These are phyloP conservation scores for Leishmania braziliensis DNA, from an alignment of 208 protist species.

Conservation along the genomic window DNA sequence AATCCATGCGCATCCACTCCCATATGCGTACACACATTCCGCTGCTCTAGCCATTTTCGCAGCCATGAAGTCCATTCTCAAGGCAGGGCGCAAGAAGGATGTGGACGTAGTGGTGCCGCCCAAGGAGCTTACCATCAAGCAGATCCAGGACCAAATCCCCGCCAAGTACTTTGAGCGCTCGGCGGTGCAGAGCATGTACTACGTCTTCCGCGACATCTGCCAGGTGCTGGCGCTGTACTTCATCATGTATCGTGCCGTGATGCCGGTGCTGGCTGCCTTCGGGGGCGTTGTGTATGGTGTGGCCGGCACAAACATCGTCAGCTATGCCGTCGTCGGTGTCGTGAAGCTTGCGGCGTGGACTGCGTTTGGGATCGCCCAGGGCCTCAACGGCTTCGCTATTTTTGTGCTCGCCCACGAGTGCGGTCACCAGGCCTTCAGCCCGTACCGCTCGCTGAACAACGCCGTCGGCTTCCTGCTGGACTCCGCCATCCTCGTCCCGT, in stretches of 20 bases:
- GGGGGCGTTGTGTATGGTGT: conserved; percentile 19
- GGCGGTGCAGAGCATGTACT: conserved; percentile 43
- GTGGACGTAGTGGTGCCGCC: conserved; percentile 69
- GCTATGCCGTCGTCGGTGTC: conserved; percentile 14
- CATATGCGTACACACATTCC: not conserved
- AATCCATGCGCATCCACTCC: not conserved
- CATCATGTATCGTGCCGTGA: conserved; percentile 54
- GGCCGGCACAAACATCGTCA: conserved; percentile 6
- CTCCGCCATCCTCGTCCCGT: conserved; percentile 91
- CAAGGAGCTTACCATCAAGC: conserved; percentile 59
- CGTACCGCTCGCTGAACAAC: conserved; percentile 81
- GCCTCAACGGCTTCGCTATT: conserved; percentile 83
- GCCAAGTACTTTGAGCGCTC: conserved; percentile 75
- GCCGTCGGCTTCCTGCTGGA: conserved; percentile 88
- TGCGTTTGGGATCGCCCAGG: conserved; percentile 82
- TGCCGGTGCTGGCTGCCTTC: conserved; percentile 37
- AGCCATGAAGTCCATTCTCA: conserved; percentile 61
- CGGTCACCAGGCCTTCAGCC: conserved; percentile 93
- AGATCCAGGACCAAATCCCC: conserved; percentile 81
- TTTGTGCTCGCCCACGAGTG: conserved; percentile 96
- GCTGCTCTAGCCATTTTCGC: not conserved
- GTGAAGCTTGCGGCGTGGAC: conserved; percentile 56
- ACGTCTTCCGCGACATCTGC: conserved; percentile 60
- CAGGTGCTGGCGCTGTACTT: conserved; percentile 58
- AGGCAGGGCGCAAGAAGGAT: conserved; percentile 61